Percentiles rank a stretch among this genome's conserved stretches.
These are phyloP conservation scores for Solanum hybrid DNA, from an alignment of 305 asterid genomes.

Conservation along the genomic window DNA sequence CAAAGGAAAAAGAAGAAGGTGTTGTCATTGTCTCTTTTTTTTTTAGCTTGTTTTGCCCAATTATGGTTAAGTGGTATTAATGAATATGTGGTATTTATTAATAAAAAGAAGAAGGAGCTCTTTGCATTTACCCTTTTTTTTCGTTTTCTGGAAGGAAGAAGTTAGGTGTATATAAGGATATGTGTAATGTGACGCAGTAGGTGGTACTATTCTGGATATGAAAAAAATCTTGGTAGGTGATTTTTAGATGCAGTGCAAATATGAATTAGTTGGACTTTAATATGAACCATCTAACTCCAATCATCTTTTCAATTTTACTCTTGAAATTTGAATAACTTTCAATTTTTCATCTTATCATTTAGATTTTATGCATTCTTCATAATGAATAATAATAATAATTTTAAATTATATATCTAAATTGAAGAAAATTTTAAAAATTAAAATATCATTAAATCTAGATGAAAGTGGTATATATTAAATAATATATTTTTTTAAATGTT, in stretches of 20 bases:
- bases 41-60: neutral
- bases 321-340: too few relatives aligned
- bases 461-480: too few relatives aligned
- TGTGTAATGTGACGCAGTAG: neutral
- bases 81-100: neutral
- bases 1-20: neutral
- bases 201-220: neutral
- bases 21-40: neutral
- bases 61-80: neutral
- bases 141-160: neutral
- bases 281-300: too few relatives aligned
- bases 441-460: too few relatives aligned
- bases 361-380: too few relatives aligned
- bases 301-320: too few relatives aligned
- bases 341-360: too few relatives aligned
- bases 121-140: neutral
- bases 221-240: neutral
- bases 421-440: too few relatives aligned
- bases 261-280: neutral
- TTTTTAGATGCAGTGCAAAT: too few relatives aligned
- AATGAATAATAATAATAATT: too few relatives aligned
- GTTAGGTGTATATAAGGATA: neutral
- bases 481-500: too few relatives aligned
- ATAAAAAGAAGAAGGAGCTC: neutral
- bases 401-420: too few relatives aligned